phyloP scores from a whole-genome alignment of 306 rosid genomes.

The Quercus rubra region DNA sequence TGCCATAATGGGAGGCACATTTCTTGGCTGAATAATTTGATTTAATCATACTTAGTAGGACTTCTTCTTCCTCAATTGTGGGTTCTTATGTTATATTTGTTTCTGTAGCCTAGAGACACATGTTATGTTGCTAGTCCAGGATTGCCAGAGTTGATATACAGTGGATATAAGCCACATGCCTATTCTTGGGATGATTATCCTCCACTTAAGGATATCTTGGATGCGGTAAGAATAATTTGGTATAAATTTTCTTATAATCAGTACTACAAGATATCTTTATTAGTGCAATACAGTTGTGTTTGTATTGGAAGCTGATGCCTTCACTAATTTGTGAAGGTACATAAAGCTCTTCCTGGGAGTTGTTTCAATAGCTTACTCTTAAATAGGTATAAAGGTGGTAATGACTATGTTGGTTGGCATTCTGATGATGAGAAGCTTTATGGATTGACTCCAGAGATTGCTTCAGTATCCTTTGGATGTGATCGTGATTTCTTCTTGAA shows the following conservation, averaged over 20 bases:
- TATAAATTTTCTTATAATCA: constrained; percentile 7
- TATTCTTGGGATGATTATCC: constrained; percentile 88
- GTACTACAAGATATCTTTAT: constrained; percentile 11
- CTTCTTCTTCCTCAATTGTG: neutral
- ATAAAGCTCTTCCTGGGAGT: constrained; percentile 85
- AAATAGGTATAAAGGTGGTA: constrained; percentile 83
- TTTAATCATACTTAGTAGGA: too few species aligned
- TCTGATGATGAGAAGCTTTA: constrained; percentile 92
- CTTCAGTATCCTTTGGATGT: constrained; percentile 80
- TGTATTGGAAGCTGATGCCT: constrained; percentile 2
- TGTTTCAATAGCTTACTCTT: constrained; percentile 84
- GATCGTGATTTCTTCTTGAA: constrained; percentile 86
- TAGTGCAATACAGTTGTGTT: neutral
- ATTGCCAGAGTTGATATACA: constrained; percentile 64
- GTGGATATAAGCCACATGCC: constrained; percentile 80
- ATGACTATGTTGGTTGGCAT: constrained; percentile 92
- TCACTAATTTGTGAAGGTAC: constrained; percentile 53
- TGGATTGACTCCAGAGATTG: constrained; percentile 81
- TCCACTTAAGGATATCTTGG: constrained; percentile 65
- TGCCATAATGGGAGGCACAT: too few species aligned
- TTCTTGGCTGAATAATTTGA: too few species aligned
- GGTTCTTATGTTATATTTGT: constrained; percentile 2
- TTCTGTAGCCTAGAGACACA: constrained; percentile 81
- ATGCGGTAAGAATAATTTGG: constrained; percentile 46
- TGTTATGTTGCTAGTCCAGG: constrained; percentile 91